Percentiles rank a stretch among this genome's conserved stretches.
Conservation (phyloP, 1,284 basidiomycete species). For the Cryptococcus sp. region DNA sequence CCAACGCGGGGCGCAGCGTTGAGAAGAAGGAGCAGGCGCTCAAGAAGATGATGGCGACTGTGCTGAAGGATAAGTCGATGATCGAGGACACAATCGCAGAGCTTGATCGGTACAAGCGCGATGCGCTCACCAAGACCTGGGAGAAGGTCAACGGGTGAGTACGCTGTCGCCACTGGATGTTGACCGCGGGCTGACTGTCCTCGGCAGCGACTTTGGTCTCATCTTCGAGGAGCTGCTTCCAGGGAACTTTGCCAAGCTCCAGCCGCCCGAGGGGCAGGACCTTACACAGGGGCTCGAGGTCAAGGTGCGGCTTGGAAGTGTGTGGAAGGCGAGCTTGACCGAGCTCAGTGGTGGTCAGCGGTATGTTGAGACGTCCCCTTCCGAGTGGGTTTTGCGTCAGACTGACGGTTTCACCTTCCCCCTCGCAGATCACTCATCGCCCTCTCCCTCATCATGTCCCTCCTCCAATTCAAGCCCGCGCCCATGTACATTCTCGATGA, state of each 20-base stretch:
- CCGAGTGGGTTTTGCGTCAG: not conserved
- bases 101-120: slow-evolving; percentile 89
- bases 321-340: slow-evolving; percentile 97
- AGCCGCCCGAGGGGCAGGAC: slow-evolving; percentile 89
- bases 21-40: slow-evolving; percentile 89
- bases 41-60: slow-evolving; percentile 83
- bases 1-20: slow-evolving; percentile 57
- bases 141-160: slow-evolving; percentile 85
- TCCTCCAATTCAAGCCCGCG: slow-evolving; percentile 98
- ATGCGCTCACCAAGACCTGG: slow-evolving; percentile 92
- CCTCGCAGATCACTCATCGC: slow-evolving; percentile 81
- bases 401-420: not conserved
- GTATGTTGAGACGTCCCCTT: slow-evolving; percentile 52
- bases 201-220: slow-evolving; percentile 82
- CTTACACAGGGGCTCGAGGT: slow-evolving; percentile 94
- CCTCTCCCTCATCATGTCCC: slow-evolving; percentile 93
- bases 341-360: slow-evolving; percentile 96
- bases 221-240: slow-evolving; percentile 96
- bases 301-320: slow-evolving; percentile 87
- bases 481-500: slow-evolving; percentile 99
- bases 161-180: not conserved
- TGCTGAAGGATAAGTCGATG: slow-evolving; percentile 91
- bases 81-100: slow-evolving; percentile 93
- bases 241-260: slow-evolving; percentile 93
- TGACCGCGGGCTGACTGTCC: slow-evolving; percentile 1